A percentile compares a stretch with the other conserved stretches of the same genome.
phyloP scores from a whole-genome alignment of 108 stramenopile species.

The Chaetoceros muelleri region DNA sequence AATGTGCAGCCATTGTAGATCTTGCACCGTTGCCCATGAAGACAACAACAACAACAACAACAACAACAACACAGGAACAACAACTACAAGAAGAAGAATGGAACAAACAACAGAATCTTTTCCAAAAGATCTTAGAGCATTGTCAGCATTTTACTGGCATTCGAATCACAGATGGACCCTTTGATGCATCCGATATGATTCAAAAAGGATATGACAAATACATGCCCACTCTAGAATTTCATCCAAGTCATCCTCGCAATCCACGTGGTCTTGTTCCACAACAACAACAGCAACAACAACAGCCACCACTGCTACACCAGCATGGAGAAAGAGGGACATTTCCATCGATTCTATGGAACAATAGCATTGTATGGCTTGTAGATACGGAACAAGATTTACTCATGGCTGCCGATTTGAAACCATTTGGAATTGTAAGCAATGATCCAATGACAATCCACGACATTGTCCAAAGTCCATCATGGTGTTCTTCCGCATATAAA shows the following conservation, averaged over 20 bases:
- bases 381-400: slow-evolving; percentile 8
- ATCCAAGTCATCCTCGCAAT: slow-evolving; percentile 10
- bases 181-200: neutral
- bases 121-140: slow-evolving; percentile 1
- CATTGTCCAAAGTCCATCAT: slow-evolving; percentile 1
- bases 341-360: neutral
- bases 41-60: neutral
- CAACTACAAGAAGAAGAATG: too few species aligned
- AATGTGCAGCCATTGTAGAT: slow-evolving; percentile 15
- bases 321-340: neutral
- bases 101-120: slow-evolving; percentile 1
- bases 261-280: neutral
- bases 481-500: neutral
- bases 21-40: too few species aligned
- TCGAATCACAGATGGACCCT: slow-evolving; percentile 3
- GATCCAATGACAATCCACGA: neutral
- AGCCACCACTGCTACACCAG: too few species aligned
- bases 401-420: slow-evolving; percentile 6
- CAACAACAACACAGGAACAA: neutral
- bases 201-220: slow-evolving; percentile 3
- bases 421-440: slow-evolving; percentile 12
- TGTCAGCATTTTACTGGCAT: slow-evolving; percentile 13
- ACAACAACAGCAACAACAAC: neutral
- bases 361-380: slow-evolving; percentile 13
- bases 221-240: slow-evolving; percentile 17